Conservation (phyloP, 1,284 basidiomycete species). For the Singerocomus rubriflavus region DNA sequence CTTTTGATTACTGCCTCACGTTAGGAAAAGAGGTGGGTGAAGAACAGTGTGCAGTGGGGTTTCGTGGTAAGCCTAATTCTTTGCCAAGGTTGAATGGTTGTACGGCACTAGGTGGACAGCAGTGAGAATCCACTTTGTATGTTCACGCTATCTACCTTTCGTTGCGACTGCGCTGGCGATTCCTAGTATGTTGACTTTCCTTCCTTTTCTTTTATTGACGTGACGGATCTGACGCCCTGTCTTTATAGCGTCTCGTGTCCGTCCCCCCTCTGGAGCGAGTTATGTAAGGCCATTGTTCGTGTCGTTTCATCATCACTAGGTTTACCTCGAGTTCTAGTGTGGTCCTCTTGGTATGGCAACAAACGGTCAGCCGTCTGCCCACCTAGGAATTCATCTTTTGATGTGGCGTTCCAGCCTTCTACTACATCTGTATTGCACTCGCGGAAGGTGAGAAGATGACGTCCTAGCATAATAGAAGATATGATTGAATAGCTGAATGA, state of each 20-base stretch:
- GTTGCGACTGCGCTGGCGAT: conserved; percentile 19
- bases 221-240: neutral
- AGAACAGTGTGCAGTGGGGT: neutral
- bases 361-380: conserved; percentile 1
- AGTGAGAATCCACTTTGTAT: conserved; percentile 18
- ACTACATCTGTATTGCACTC: conserved; percentile 19
- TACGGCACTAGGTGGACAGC: conserved; percentile 18
- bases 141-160: conserved; percentile 26
- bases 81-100: conserved; percentile 17
- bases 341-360: conserved; percentile 12
- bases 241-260: conserved; percentile 11
- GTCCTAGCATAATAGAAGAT: neutral
- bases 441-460: conserved; percentile 16
- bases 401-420: conserved; percentile 11
- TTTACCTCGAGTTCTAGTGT: conserved; percentile 13
- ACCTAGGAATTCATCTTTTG: neutral
- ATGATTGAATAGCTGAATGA: neutral
- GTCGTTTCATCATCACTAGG: neutral
- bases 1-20: conserved; percentile 22
- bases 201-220: neutral
- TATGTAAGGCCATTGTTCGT: conserved; percentile 9
- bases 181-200: conserved; percentile 4
- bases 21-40: conserved; percentile 12
- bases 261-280: neutral
- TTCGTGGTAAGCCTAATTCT: neutral